Conservation (phyloP, 192 early-diverging fungal genomes). For the Coemansia nantahalensis region DNA sequence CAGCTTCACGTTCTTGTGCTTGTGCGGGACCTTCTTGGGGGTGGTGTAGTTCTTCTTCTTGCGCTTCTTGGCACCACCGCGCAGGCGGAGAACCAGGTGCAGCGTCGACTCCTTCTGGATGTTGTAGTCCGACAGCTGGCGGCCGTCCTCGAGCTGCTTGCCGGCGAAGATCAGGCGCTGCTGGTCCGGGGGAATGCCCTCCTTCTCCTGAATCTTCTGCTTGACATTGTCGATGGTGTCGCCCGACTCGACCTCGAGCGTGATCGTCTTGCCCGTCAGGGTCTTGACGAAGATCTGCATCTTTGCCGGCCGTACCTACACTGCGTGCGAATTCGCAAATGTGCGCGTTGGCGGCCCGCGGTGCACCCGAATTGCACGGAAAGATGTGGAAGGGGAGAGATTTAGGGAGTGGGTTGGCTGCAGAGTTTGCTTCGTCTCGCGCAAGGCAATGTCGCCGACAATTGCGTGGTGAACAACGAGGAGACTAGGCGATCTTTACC, state of each 20-base stretch:
- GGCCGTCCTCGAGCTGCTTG: constrained; percentile 80
- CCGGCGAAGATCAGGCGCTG: constrained; percentile 81
- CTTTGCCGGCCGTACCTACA: constrained; percentile 8
- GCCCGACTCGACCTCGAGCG: constrained; percentile 87
- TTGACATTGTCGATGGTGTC: constrained; percentile 83
- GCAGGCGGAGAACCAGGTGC: constrained; percentile 75
- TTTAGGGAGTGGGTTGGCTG: constrained; percentile 20
- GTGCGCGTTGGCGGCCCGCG: neutral
- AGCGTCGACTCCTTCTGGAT: constrained; percentile 85
- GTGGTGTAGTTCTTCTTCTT: constrained; percentile 99
- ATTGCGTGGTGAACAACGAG: constrained; percentile 3
- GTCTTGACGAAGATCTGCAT: constrained; percentile 87
- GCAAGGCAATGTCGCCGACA: constrained; percentile 13
- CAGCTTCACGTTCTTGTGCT: constrained; percentile 99
- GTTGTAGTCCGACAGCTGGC: constrained; percentile 73
- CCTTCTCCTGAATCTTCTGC: constrained; percentile 83
- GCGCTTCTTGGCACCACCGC: constrained; percentile 96
- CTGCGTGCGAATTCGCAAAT: neutral
- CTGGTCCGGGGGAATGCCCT: constrained; percentile 84
- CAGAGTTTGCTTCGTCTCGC: constrained; percentile 53
- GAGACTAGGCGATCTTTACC: constrained; percentile 33
- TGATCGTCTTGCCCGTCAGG: constrained; percentile 82
- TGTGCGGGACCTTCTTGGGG: constrained; percentile 99
- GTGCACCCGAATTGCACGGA: neutral
- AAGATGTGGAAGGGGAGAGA: neutral